phyloP scores from a whole-genome alignment of 2,329 filamentous ascomycete genomes.

The Daldinia eschscholtzii region DNA sequence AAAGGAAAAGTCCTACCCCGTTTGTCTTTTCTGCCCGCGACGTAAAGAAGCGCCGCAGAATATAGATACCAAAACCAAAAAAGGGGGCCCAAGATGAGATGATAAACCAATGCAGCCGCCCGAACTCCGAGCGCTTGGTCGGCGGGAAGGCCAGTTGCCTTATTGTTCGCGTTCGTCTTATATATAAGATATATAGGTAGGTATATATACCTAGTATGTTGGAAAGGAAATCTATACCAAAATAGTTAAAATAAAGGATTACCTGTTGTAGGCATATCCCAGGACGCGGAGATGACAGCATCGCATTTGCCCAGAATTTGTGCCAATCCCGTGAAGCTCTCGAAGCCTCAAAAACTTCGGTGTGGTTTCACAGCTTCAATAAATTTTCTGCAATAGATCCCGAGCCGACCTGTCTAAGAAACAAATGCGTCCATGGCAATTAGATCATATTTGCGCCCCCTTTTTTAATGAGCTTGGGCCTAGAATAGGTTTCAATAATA shows the following conservation, averaged over 20 bases:
- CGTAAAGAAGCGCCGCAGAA: background rate
- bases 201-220: background rate
- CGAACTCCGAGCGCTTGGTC: constrained; percentile 36
- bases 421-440: constrained; percentile 28
- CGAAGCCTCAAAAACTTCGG: constrained; percentile 9
- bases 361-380: constrained; percentile 41
- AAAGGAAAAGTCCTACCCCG: background rate
- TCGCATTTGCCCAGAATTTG: constrained; percentile 14
- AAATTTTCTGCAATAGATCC: constrained; percentile 19
- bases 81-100: background rate
- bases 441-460: constrained; percentile 41
- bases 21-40: constrained; percentile 1
- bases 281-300: constrained; percentile 11
- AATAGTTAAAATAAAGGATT: constrained; percentile 1
- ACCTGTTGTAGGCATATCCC: constrained; percentile 19
- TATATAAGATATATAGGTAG: background rate
- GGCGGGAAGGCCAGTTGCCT: constrained; percentile 19
- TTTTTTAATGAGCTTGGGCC: constrained; percentile 33
- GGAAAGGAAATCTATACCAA: background rate
- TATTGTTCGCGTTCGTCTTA: constrained; percentile 11
- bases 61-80: constrained; percentile 13
- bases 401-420: constrained; percentile 8
- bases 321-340: constrained; percentile 19
- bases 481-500: constrained; percentile 42
- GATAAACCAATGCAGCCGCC: constrained; percentile 28